These are phyloP conservation scores for Vitis amurensis DNA, from an alignment of 164 flowering plant species.

Conservation along the genomic window DNA sequence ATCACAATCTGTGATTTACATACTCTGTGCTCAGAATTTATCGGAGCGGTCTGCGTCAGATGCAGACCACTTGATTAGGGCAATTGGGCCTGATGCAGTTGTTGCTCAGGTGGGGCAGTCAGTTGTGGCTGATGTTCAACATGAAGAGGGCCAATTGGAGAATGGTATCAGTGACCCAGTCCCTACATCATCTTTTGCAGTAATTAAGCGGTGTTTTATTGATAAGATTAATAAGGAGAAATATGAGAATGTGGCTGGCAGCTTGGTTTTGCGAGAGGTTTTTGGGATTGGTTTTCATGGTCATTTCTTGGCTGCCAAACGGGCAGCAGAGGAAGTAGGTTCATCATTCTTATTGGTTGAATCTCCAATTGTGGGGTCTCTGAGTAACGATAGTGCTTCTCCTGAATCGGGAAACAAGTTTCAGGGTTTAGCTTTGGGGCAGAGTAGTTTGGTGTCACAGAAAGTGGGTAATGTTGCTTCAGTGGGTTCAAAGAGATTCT, in stretches of 20 bases:
- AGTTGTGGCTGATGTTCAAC: conserved; percentile 18
- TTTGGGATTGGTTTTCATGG: conserved; percentile 81
- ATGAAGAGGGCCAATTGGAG: conserved; percentile 24
- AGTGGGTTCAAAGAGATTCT: conserved; percentile 32
- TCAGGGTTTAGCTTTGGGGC: conserved; percentile 26
- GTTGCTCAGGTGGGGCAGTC: conserved; percentile 55
- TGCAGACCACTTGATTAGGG: conserved; percentile 64
- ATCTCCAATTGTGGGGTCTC: conserved; percentile 30
- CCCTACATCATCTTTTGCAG: conserved; percentile 71
- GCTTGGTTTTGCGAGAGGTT: conserved; percentile 64
- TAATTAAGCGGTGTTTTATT: conserved; percentile 62
- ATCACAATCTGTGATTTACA: conserved; percentile 55
- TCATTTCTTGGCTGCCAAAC: conserved; percentile 68
- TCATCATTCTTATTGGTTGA: conserved; percentile 62
- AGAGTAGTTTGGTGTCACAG: conserved; percentile 53
- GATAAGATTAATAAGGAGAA: conserved; percentile 55
- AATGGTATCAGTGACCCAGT: conserved; percentile 20
- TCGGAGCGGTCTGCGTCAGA: conserved; percentile 80
- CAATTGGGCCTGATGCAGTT: conserved; percentile 69
- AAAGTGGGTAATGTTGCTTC: conserved; percentile 28
- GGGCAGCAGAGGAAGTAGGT: conserved; percentile 72
- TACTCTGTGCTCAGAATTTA: conserved; percentile 69
- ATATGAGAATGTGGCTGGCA: conserved; percentile 78
- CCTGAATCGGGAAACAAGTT: conserved; percentile 18
- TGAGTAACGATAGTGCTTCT: too few relatives aligned